Percentiles rank a stretch among this genome's conserved stretches.
These are phyloP conservation scores for Triticum monococcum DNA, from an alignment of 176 grass and related monocot species.

Conservation along the genomic window DNA sequence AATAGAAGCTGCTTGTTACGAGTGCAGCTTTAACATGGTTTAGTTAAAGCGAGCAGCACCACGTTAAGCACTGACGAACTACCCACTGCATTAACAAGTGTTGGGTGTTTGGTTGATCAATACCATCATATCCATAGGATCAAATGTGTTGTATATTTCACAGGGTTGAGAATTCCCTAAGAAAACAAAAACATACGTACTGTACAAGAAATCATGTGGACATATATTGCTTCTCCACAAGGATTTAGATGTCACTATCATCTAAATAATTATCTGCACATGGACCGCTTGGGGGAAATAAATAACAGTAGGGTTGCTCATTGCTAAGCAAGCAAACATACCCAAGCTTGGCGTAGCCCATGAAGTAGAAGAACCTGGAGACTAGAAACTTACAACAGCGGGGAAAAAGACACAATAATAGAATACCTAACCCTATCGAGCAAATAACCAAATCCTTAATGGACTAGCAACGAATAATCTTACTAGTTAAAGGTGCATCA, in stretches of 20 bases:
- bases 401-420: neutral
- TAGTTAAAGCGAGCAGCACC: too few species aligned
- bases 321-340: slow-evolving; percentile 27
- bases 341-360: slow-evolving; percentile 80
- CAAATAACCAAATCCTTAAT: neutral
- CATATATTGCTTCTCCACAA: neutral
- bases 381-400: slow-evolving; percentile 5
- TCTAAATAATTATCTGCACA: neutral
- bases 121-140: neutral
- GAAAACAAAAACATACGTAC: neutral
- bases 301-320: neutral
- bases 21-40: too few species aligned
- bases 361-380: slow-evolving; percentile 89
- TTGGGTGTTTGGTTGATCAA: neutral
- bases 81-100: neutral
- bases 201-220: too few species aligned
- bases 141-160: neutral
- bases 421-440: neutral
- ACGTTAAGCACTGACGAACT: too few species aligned
- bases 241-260: neutral
- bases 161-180: neutral
- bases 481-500: neutral
- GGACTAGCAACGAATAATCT: neutral
- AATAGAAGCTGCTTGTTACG: too few species aligned
- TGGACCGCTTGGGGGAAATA: neutral